A percentile compares a stretch with the other conserved stretches of the same genome.
Evolutionary conservation across 371 early-diverging fungal genomes (phyloP).

Genomic region (Mucor racemosus): DNA sequence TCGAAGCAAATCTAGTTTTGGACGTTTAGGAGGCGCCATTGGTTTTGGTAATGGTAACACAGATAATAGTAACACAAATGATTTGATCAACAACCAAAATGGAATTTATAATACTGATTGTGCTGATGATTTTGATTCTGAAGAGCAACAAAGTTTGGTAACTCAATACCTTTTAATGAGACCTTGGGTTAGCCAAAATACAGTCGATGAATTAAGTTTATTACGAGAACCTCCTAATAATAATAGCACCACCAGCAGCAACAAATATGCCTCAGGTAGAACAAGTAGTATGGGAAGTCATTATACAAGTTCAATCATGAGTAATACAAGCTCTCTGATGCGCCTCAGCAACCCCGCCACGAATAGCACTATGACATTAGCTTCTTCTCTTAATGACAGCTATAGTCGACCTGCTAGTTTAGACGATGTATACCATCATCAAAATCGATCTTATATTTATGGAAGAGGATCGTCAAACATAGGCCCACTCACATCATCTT

Average conservation of each 20-base stretch:
- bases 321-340: conserved; percentile 33
- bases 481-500: conserved; percentile 21
- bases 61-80: not conserved
- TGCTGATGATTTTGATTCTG: conserved; percentile 32
- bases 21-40: conserved; percentile 48
- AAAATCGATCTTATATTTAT: conserved; percentile 15
- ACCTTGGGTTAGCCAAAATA: conserved; percentile 68
- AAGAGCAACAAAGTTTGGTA: conserved; percentile 55
- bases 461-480: conserved; percentile 16
- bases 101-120: not conserved
- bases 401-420: conserved; percentile 42
- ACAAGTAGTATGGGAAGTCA: conserved; percentile 40
- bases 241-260: conserved; percentile 12
- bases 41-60: conserved; percentile 20
- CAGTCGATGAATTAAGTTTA: conserved; percentile 74
- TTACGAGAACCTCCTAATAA: conserved; percentile 61
- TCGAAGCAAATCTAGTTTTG: conserved; percentile 55
- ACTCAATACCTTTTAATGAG: conserved; percentile 72
- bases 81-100: not conserved
- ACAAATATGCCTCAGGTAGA: conserved; percentile 37
- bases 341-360: conserved; percentile 37
- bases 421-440: conserved; percentile 32
- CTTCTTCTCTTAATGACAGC: conserved; percentile 12
- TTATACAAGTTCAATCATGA: conserved; percentile 38
- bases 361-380: conserved; percentile 27